A percentile compares a stretch with the other conserved stretches of the same genome.
These are phyloP conservation scores for Ustilago trichophora DNA, from an alignment of 1,284 basidiomycete genomes.

Conservation along the genomic window DNA sequence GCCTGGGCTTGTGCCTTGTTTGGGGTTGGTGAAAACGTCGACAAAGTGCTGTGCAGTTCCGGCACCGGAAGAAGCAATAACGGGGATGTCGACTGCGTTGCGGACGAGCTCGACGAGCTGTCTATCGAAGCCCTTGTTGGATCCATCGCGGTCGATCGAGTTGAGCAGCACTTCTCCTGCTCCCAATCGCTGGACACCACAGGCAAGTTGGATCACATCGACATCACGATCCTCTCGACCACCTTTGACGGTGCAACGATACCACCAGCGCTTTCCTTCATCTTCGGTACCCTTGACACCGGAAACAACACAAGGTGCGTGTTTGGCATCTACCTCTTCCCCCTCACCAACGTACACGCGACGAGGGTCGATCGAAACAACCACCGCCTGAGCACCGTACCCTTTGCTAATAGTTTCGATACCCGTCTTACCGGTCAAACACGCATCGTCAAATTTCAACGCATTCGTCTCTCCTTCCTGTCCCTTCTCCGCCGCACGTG, in stretches of 20 bases:
- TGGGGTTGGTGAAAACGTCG: conserved; percentile 71
- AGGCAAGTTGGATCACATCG: conserved; percentile 90
- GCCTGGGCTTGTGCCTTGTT: not conserved
- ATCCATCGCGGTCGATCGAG: conserved; percentile 95
- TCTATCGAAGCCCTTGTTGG: conserved; percentile 89
- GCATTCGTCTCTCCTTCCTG: conserved; percentile 63
- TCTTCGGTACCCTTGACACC: conserved; percentile 70
- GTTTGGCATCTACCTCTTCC: conserved; percentile 68
- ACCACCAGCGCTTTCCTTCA: conserved; percentile 85
- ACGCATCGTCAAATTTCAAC: conserved; percentile 44
- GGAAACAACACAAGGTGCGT: conserved; percentile 51
- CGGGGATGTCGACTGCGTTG: conserved; percentile 82
- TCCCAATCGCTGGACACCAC: conserved; percentile 86
- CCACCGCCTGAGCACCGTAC: conserved; percentile 97
- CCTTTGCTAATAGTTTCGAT: conserved; percentile 90
- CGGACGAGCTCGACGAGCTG: conserved; percentile 80
- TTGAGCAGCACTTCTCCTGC: conserved; percentile 96
- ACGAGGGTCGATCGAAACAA: conserved; percentile 95
- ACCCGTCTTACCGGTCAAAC: conserved; percentile 72
- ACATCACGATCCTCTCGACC: conserved; percentile 86
- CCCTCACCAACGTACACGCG: conserved; percentile 81
- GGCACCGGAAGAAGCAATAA: conserved; percentile 91
- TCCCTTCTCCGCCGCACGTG: conserved; percentile 77
- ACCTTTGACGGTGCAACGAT: conserved; percentile 95
- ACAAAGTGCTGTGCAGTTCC: conserved; percentile 84